Evolutionary conservation across 1,284 basidiomycete genomes (phyloP).

Genomic region (Coniferiporia weirii): DNA sequence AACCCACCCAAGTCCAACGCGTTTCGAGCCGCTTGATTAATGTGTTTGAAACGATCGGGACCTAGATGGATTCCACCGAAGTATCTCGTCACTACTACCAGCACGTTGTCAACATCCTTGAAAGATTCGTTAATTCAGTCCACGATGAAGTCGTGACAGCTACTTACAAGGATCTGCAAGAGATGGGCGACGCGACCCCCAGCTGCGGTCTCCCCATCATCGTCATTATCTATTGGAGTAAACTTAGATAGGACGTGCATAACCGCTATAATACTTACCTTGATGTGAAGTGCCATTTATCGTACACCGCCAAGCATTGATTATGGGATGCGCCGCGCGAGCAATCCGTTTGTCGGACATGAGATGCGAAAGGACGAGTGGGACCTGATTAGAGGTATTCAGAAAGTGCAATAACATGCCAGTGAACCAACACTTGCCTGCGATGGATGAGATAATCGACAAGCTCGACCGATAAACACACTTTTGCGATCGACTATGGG

Average conservation of each 20-base stretch:
- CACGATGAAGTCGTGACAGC: neutral
- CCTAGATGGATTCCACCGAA: constrained; percentile 81
- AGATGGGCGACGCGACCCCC: constrained; percentile 84
- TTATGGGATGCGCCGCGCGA: constrained; percentile 82
- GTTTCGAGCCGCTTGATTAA: constrained; percentile 84
- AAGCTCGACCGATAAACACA: constrained; percentile 78
- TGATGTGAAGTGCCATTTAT: constrained; percentile 64
- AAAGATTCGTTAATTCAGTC: neutral
- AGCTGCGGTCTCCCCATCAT: constrained; percentile 89
- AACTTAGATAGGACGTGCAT: neutral
- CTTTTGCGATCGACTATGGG: constrained; percentile 82
- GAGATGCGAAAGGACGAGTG: constrained; percentile 65
- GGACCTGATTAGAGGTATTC: constrained; percentile 45
- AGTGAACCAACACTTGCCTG: constrained; percentile 43
- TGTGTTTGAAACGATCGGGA: constrained; percentile 88
- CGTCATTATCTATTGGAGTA: constrained; percentile 72
- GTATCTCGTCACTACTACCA: constrained; percentile 80
- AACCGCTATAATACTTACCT: constrained; percentile 38
- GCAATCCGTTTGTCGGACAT: constrained; percentile 70
- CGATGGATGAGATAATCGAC: constrained; percentile 69
- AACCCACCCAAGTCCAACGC: constrained; percentile 82
- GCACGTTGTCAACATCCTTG: constrained; percentile 73
- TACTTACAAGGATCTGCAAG: constrained; percentile 75
- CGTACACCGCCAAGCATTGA: constrained; percentile 83
- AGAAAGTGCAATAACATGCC: constrained; percentile 1